These are phyloP conservation scores for Acanthamoeba lenticulata DNA, from an alignment of 208 protist genomes.

Conservation along the genomic window DNA sequence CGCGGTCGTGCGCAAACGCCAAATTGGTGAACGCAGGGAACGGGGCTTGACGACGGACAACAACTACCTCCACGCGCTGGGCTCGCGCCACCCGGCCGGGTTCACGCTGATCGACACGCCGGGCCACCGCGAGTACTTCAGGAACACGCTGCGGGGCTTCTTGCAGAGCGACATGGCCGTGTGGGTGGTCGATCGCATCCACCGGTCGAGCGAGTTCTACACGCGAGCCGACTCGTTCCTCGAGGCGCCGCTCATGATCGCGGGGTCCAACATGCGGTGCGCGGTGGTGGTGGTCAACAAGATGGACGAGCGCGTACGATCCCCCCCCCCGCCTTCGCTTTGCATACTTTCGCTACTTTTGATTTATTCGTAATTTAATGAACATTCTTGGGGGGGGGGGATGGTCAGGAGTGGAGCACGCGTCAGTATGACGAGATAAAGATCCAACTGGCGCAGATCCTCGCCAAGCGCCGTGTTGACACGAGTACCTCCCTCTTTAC, in stretches of 20 bases:
- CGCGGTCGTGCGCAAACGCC: not conserved
- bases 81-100: not conserved
- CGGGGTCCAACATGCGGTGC: not conserved
- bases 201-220: not conserved
- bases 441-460: not conserved
- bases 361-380: too few species aligned
- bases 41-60: not conserved
- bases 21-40: not conserved
- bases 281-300: not conserved
- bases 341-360: too few species aligned
- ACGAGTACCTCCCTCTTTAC: not conserved
- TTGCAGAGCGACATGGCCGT: constrained; percentile 7
- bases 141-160: constrained; percentile 13
- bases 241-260: not conserved
- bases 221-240: not conserved
- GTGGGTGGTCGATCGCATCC: not conserved
- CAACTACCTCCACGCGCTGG: constrained; percentile 5
- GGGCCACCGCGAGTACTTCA: not conserved
- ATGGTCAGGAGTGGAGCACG: not conserved
- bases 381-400: too few species aligned
- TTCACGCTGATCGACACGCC: constrained; percentile 4
- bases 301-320: constrained; percentile 8
- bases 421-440: not conserved
- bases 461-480: not conserved
- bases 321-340: not conserved